These are phyloP conservation scores for Nidularia sp. DNA, from an alignment of 768 basidiomycete genomes.

Conservation along the genomic window DNA sequence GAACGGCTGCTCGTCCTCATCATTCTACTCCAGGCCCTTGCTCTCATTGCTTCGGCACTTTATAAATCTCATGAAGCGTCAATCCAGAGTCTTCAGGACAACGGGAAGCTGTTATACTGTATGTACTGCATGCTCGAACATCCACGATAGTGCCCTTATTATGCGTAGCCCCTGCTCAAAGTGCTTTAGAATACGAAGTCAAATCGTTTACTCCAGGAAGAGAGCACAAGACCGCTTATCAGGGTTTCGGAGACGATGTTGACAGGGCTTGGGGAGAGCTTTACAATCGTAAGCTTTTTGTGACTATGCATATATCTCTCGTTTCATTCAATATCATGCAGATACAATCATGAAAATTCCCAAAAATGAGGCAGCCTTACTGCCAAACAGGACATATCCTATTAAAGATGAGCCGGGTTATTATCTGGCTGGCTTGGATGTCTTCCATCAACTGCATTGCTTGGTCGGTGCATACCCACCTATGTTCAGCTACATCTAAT, in stretches of 20 bases:
- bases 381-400: constrained; percentile 16
- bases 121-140: background rate
- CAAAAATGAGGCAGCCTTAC: constrained; percentile 10
- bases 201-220: constrained; percentile 7
- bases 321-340: background rate
- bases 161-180: constrained; percentile 4
- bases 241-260: constrained; percentile 6
- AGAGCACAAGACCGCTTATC: constrained; percentile 8
- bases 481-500: background rate
- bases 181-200: constrained; percentile 3
- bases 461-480: constrained; percentile 8
- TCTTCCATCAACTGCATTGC: constrained; percentile 20
- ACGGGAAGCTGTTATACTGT: background rate
- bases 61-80: no score
- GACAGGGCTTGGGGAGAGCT: constrained; percentile 11
- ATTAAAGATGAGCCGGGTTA: constrained; percentile 13
- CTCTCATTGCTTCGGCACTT: background rate
- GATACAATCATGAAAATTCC: constrained; percentile 13
- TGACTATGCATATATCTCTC: background rate
- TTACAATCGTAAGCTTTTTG: constrained; percentile 4
- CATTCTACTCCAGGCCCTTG: background rate
- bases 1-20: background rate
- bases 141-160: background rate
- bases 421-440: constrained; percentile 15
- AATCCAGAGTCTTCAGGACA: no score